Evolutionary conservation across 73 alveolate genomes (phyloP).

Genomic region (Paraurostyla sp.): DNA sequence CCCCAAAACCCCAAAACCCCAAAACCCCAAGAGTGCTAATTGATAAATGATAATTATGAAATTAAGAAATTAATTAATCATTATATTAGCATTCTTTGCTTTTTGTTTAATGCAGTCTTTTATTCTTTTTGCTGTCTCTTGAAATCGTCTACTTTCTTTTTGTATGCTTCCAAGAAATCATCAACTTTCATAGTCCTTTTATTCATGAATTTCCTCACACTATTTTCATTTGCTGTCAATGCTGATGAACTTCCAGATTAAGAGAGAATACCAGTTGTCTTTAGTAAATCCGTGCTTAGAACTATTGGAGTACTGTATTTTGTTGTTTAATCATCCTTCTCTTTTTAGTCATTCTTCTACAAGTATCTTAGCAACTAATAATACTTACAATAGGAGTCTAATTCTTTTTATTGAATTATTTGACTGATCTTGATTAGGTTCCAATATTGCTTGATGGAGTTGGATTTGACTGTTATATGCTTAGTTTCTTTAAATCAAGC

Average conservation of each 20-base stretch:
- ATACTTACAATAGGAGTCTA: background rate
- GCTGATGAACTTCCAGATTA: background rate
- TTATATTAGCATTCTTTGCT: background rate
- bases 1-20: no score
- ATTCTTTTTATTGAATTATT: background rate
- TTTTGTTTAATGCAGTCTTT: constrained; percentile 10
- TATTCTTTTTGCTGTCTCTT: constrained; percentile 1
- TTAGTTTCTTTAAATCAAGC: background rate
- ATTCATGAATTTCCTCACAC: constrained; percentile 22
- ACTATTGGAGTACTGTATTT: background rate
- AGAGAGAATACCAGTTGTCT: background rate
- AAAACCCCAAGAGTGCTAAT: no score
- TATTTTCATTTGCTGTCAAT: background rate
- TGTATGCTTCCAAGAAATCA: constrained; percentile 19
- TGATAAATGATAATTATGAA: no score
- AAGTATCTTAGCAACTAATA: background rate
- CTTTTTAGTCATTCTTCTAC: background rate
- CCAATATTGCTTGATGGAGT: background rate
- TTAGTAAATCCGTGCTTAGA: background rate
- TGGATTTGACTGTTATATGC: background rate
- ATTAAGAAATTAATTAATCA: background rate
- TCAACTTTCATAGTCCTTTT: constrained; percentile 28
- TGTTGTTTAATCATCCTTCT: background rate
- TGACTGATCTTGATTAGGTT: background rate
- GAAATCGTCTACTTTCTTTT: constrained; percentile 35